Evolutionary conservation across 352 stramenopile genomes (phyloP).

Genomic region (Discostella stelligera): DNA sequence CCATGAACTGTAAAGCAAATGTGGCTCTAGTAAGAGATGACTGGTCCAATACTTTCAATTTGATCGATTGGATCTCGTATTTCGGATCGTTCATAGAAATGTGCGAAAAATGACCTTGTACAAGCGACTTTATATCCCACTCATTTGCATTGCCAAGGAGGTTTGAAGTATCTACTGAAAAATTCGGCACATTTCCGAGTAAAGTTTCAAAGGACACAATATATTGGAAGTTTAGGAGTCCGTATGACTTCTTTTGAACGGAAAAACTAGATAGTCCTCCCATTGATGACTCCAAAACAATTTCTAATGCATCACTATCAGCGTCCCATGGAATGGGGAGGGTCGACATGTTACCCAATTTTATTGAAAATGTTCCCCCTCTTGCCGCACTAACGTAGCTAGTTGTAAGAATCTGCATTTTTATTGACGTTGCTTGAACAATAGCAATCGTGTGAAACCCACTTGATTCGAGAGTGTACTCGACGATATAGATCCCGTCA

Average conservation of each 20-base stretch:
- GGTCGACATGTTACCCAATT: constrained; percentile 75
- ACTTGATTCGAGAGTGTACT: constrained; percentile 86
- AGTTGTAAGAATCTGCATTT: constrained; percentile 86
- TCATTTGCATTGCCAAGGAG: constrained; percentile 64
- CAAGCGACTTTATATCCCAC: constrained; percentile 84
- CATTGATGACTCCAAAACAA: constrained; percentile 80
- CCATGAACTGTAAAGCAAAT: constrained; percentile 79
- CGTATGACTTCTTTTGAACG: constrained; percentile 44
- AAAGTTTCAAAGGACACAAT: constrained; percentile 89
- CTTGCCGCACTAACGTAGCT: constrained; percentile 83
- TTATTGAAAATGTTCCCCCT: constrained; percentile 86
- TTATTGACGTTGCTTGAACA: constrained; percentile 81
- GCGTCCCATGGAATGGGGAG: constrained; percentile 85
- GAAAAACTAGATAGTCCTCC: constrained; percentile 32
- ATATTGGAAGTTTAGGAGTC: constrained; percentile 78
- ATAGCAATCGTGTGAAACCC: constrained; percentile 87
- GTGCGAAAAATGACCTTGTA: constrained; percentile 54
- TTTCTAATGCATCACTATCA: constrained; percentile 78
- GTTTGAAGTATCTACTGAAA: constrained; percentile 76
- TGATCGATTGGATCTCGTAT: constrained; percentile 73
- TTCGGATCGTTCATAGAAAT: constrained; percentile 52
- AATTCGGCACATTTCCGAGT: constrained; percentile 72
- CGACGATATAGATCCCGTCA: constrained; percentile 38
- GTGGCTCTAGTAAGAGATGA: constrained; percentile 75
- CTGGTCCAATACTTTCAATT: constrained; percentile 47